These are phyloP conservation scores for Prunus yedoensis DNA, from an alignment of 331 rosid species.

Conservation along the genomic window DNA sequence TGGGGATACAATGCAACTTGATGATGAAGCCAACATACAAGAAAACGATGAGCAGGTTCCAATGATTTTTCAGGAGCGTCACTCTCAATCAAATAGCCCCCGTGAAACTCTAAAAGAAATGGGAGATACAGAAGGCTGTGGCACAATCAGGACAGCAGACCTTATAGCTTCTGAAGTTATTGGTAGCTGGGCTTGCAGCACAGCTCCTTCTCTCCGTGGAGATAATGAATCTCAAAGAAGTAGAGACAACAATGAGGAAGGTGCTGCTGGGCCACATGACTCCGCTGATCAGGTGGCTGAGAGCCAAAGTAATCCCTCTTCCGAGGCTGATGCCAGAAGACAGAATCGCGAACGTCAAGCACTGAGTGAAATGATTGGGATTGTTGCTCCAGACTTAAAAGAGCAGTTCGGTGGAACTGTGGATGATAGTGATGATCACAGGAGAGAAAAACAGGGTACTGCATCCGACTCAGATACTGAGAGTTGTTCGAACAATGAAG, in stretches of 20 bases:
- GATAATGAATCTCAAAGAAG: conserved; percentile 65
- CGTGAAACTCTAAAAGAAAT: conserved; percentile 40
- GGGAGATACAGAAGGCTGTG: conserved; percentile 67
- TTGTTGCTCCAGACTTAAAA: conserved; percentile 83
- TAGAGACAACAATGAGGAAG: conserved; percentile 45
- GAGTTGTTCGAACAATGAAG: conserved; percentile 47
- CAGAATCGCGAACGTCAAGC: conserved; percentile 58
- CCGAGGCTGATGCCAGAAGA: conserved; percentile 38
- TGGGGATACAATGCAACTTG: conserved; percentile 84
- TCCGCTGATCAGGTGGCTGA: conserved; percentile 49
- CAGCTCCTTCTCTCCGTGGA: conserved; percentile 74
- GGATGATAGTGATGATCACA: conserved; percentile 30
- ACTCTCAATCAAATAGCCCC: conserved; percentile 47
- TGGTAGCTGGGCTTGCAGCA: conserved; percentile 94
- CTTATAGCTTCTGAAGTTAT: conserved; percentile 89
- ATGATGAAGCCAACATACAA: conserved; percentile 58
- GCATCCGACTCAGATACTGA: conserved; percentile 60
- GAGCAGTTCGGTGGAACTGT: conserved; percentile 56
- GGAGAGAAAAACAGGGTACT: conserved; percentile 22
- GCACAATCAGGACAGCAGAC: conserved; percentile 64
- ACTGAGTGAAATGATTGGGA: conserved; percentile 79
- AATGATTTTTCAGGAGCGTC: conserved; percentile 39
- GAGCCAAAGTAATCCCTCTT: conserved; percentile 58
- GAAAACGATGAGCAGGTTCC: conserved; percentile 60
- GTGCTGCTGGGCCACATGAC: conserved; percentile 46